Conservation (phyloP, 768 basidiomycete species). For the Guyanaporus albipodus region DNA sequence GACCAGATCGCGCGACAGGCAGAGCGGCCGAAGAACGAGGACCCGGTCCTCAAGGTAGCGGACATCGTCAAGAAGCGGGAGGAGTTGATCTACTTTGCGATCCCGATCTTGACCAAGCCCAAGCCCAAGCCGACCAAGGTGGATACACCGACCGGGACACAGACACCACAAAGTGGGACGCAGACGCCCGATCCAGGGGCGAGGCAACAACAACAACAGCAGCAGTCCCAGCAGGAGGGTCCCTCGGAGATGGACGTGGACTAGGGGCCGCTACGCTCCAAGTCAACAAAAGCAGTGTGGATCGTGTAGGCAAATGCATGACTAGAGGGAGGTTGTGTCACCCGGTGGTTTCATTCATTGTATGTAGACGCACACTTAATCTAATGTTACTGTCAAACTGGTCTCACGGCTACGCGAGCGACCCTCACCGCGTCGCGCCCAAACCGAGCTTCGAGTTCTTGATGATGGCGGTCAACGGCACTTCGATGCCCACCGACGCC, state of each 20-base stretch:
- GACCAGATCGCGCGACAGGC: constrained; percentile 85
- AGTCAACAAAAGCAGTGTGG: neutral
- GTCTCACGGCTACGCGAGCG: neutral
- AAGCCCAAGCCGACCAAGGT: constrained; percentile 82
- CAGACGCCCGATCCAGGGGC: constrained; percentile 51
- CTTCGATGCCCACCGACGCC: constrained; percentile 57
- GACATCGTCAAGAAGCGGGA: constrained; percentile 92
- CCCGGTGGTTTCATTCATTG: neutral
- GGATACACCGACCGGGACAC: constrained; percentile 49
- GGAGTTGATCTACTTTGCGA: constrained; percentile 85
- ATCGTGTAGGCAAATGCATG: neutral
- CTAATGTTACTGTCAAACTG: constrained; percentile 9
- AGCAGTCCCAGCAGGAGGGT: constrained; percentile 29
- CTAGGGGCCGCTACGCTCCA: constrained; percentile 35
- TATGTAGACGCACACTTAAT: constrained; percentile 17
- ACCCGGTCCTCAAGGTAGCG: constrained; percentile 73
- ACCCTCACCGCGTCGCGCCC: constrained; percentile 48
- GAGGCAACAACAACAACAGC: constrained; percentile 26
- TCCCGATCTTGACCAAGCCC: constrained; percentile 85
- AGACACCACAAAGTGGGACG: constrained; percentile 67
- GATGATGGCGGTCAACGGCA: constrained; percentile 77
- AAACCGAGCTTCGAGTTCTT: constrained; percentile 84
- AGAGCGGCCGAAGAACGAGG: constrained; percentile 85
- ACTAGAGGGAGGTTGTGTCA: no score
- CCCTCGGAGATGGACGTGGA: constrained; percentile 85